Base-by-base conservation (phyloP, 2,329 filamentous ascomycete genomes). In the Aspergillus tanneri region DNA sequence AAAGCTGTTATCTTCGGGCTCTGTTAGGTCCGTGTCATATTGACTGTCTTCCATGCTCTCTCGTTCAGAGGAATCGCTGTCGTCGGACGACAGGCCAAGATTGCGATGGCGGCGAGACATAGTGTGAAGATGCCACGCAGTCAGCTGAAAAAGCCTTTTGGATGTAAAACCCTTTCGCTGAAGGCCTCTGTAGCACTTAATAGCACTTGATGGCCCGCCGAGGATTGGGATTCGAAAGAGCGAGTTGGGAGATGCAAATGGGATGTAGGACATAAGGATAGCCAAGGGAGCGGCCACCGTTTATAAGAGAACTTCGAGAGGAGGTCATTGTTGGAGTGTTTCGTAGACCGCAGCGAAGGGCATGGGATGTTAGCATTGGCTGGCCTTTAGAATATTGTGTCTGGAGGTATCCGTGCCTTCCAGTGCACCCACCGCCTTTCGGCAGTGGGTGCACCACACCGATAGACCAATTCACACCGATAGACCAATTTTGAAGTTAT, bases 11-110 rank as follows among this genome's bases (percentile, higher is more conserved):
- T 52, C 48, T 34, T 55, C 48, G 38, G 44, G 49, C 40, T 54
- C 50, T 42, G 37, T 55, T 19, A 50, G 35, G 43, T 57, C 50
- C 32, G 50, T 56, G 22, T 53, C 43, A 35, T 48, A 52, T 42
- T 27, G 21, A 46, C 25, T 22, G 16, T 50, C 49, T 40, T 38
- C 49, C 28, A 36, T 40, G 27, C 49, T 50, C 43, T 53, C 47
- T 50, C 35, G 2, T 24, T 53, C 46, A 12, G 49, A 48, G 12
- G 16, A 41, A 28, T 50, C 39, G 36, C 52, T 54, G 3, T 54
- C 37, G 40, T 46, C 47, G 25, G 47, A 51, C 27, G 25, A 49
- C 18, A 5, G 45, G 27, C 22, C 27, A 16, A 43, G 3, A 3
- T 43, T 45, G 9, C 19, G 12, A 14, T 38, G 30, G 4, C 19